Evolutionary conservation across 306 rosid genomes (phyloP).

Genomic region (Rubus parviflorus): DNA sequence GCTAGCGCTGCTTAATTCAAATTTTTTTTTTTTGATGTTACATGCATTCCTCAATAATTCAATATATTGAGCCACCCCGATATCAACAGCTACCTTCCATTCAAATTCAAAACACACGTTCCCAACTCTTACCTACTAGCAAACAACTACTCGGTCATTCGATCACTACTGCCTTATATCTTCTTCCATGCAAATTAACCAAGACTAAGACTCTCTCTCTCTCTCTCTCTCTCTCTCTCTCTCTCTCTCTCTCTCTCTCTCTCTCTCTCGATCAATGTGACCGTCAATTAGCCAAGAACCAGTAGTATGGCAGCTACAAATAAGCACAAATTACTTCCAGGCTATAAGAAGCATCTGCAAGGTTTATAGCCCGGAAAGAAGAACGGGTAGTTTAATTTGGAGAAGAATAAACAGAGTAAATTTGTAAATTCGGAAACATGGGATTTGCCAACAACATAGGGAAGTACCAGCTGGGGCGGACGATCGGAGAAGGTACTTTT

Average conservation of each 20-base stretch:
- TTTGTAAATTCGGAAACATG: slow-evolving; percentile 30
- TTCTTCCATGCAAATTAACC: slow-evolving; percentile 10
- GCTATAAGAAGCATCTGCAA: slow-evolving; percentile 2
- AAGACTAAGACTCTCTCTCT: background rate
- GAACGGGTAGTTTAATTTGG: background rate
- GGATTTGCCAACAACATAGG: slow-evolving; percentile 50
- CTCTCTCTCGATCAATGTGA: background rate
- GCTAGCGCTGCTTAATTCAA: no score
- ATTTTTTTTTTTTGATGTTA: no score
- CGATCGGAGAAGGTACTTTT: slow-evolving; percentile 78
- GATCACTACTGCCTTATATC: background rate
- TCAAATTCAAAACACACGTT: slow-evolving; percentile 13
- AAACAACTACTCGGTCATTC: background rate
- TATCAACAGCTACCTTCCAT: slow-evolving; percentile 23
- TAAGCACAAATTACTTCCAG: background rate
- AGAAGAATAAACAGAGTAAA: background rate
- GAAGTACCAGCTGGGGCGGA: slow-evolving; percentile 57
- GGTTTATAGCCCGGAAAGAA: background rate
- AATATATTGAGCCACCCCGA: background rate
- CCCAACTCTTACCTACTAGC: slow-evolving; percentile 1
- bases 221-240: slow-evolving; percentile 1
- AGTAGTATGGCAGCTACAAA: background rate
- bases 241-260: background rate
- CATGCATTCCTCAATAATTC: background rate
- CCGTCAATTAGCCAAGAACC: slow-evolving; percentile 2